phyloP scores from a whole-genome alignment of 208 protist species.

The Crithidia fasciculata region DNA sequence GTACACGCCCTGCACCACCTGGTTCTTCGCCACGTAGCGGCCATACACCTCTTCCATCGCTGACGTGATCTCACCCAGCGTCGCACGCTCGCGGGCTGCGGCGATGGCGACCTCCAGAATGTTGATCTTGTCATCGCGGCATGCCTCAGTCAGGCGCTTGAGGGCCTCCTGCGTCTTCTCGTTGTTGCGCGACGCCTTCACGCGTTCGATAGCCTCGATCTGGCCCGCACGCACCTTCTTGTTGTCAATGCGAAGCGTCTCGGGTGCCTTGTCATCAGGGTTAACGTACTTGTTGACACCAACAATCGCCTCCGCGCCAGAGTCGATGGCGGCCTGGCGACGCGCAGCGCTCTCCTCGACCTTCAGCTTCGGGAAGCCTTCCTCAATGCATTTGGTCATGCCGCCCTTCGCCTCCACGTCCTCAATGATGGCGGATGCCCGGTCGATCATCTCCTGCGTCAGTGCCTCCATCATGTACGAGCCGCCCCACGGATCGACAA shows the following conservation, averaged over 20 bases:
- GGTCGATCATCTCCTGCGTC: conserved; percentile 87
- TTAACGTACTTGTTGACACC: conserved; percentile 95
- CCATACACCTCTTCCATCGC: conserved; percentile 88
- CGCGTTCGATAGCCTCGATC: conserved; percentile 65
- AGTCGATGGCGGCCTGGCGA: conserved; percentile 93
- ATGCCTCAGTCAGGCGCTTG: conserved; percentile 71
- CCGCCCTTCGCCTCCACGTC: conserved; percentile 90
- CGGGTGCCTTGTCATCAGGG: conserved; percentile 63
- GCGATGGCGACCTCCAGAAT: conserved; percentile 89
- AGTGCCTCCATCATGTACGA: conserved; percentile 96
- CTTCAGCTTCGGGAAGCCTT: conserved; percentile 94
- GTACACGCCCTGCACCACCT: conserved; percentile 89
- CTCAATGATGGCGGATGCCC: conserved; percentile 86
- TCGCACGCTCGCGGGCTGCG: conserved; percentile 85
- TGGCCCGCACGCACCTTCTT: conserved; percentile 74
- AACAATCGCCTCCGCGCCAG: conserved; percentile 91
- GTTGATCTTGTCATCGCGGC: conserved; percentile 75
- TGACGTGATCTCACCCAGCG: conserved; percentile 95
- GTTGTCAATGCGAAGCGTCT: conserved; percentile 94
- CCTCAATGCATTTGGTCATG: conserved; percentile 85
- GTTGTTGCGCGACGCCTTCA: conserved; percentile 67
- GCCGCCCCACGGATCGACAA: conserved; percentile 90
- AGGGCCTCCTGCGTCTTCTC: conserved; percentile 58
- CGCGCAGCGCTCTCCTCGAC: conserved; percentile 95
- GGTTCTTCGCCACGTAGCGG: conserved; percentile 65